Base-by-base conservation (phyloP, 257 asterid genomes). In the Gardenia jasminoides region DNA sequence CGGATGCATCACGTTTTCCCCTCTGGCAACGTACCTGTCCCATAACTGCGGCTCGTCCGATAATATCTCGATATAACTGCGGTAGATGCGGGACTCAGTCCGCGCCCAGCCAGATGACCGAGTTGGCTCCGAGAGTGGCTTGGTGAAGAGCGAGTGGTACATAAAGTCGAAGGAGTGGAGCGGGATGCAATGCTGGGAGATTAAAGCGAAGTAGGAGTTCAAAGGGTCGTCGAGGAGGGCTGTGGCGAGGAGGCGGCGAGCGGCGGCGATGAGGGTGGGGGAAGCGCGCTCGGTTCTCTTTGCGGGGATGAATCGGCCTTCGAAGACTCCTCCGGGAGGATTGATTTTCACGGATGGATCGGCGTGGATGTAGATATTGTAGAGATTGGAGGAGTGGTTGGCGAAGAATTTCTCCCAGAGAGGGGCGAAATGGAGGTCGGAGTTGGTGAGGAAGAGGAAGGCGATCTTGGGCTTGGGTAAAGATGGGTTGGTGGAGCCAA, bases 211-310 rank as follows among this genome's bases (percentile, higher is more conserved):
- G 76, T 90, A 92, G 36, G 84, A 67, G 68, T 92, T 92, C 4
- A 87, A 81, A 0, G 96, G 91, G 78, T 92, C 97, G 65, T 92
- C 90, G 4, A 92, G 79, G 78, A 92, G 81, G 41, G 96, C 97
- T 67, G 89, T 87, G 61, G 97, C 96, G 48, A 92, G 81, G 39
- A 92, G 86, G 31, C 96, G 85, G 44, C 97, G 90, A 2, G 96
- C 87, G 56, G 97, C 96, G 30, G 96, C 91, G 22, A 92, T 84
- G 6, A 92, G 83, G 3, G 96, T 94, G 3, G 98, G 98, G 4
- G 98, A 94, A 6, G 98, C 89, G 67, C 98, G 83, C 41, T 94
- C 97, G 1, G 98, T 94, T 28, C 93, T 82, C 80, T 91, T 93
- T 0, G 98, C 82, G 0, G 92, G 93, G 72, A 92, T 91, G n/a